A percentile compares a stretch with the other conserved stretches of the same genome.
Conservation (phyloP, 2,329 filamentous ascomycete genomes). For the Zymoseptoria ardabiliae region DNA sequence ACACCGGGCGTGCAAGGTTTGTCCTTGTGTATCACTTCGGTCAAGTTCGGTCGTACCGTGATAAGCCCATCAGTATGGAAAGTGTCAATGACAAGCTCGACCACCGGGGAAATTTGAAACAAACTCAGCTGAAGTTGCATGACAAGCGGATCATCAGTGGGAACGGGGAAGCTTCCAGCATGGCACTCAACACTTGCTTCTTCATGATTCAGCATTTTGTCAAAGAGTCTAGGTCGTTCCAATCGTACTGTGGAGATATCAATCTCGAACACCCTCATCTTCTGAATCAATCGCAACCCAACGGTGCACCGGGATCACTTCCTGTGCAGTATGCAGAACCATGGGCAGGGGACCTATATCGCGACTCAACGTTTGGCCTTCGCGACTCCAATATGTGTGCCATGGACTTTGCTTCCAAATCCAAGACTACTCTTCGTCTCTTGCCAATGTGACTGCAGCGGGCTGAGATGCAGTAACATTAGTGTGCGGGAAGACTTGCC, state of each 20-base stretch:
- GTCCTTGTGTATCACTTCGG: background rate
- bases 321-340: background rate
- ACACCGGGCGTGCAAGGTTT: too few species aligned
- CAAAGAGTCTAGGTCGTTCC: too few species aligned
- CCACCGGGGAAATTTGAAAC: background rate
- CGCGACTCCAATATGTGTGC: conserved; percentile 86
- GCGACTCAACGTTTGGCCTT: conserved; percentile 46
- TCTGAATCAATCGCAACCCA: too few species aligned
- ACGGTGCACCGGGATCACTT: too few species aligned
- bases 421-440: conserved; percentile 92
- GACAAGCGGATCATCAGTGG: background rate
- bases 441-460: conserved; percentile 78
- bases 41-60: too few species aligned
- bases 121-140: background rate
- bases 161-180: background rate
- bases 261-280: background rate
- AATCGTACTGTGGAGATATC: background rate
- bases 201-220: background rate
- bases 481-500: conserved; percentile 68
- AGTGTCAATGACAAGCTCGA: background rate
- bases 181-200: background rate
- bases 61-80: background rate
- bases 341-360: background rate
- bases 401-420: conserved; percentile 88
- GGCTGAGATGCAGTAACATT: conserved; percentile 98